Evolutionary conservation across 441 rosid genomes (phyloP).

Genomic region (Bruguiera hainesii): DNA sequence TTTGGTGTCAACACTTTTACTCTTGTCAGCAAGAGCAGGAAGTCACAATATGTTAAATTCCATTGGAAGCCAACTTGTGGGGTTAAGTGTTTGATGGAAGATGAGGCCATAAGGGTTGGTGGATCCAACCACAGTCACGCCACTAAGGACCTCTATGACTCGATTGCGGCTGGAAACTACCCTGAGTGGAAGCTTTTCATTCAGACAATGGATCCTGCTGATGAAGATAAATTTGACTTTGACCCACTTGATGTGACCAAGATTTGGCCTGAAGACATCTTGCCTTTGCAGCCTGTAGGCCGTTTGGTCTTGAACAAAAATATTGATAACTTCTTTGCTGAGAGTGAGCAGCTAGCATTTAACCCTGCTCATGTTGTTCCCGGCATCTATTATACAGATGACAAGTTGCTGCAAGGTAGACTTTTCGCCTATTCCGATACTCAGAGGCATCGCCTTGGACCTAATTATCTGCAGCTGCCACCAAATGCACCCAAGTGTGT

Average conservation of each 20-base stretch:
- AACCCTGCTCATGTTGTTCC: slow-evolving; percentile 90
- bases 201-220: slow-evolving; percentile 83
- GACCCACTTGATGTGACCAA: slow-evolving; percentile 96
- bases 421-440: slow-evolving; percentile 88
- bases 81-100: slow-evolving; percentile 72
- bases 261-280: slow-evolving; percentile 94
- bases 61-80: slow-evolving; percentile 97
- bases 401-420: slow-evolving; percentile 78
- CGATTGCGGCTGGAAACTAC: slow-evolving; percentile 82
- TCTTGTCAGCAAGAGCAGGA: slow-evolving; percentile 79
- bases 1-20: slow-evolving; percentile 80
- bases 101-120: slow-evolving; percentile 84
- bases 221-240: slow-evolving; percentile 77
- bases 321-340: slow-evolving; percentile 93
- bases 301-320: slow-evolving; percentile 95
- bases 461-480: slow-evolving; percentile 89
- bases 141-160: slow-evolving; percentile 84
- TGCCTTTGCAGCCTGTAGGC: slow-evolving; percentile 95
- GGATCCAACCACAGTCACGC: slow-evolving; percentile 98
- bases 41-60: slow-evolving; percentile 75
- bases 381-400: slow-evolving; percentile 81
- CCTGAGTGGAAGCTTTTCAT: slow-evolving; percentile 91
- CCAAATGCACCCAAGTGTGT: slow-evolving; percentile 90
- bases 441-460: slow-evolving; percentile 98
- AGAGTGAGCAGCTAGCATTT: slow-evolving; percentile 91